Evolutionary conservation across 1,284 basidiomycete genomes (phyloP).

Genomic region (Cutaneotrichosporon sp.): DNA sequence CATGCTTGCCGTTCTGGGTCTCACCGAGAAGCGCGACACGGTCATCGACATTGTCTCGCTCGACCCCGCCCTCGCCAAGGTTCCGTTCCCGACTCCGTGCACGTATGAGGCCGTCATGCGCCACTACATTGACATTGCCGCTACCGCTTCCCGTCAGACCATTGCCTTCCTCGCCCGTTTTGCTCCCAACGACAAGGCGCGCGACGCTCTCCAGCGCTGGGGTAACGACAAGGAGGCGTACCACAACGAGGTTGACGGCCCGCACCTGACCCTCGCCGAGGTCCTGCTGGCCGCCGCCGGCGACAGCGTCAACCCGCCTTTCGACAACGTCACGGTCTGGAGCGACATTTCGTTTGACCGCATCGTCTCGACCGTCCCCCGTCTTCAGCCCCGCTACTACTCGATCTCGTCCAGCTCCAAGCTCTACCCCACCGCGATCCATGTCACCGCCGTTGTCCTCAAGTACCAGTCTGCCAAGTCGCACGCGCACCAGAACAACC

Average conservation of each 20-base stretch:
- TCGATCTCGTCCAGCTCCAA: slow-evolving; percentile 98
- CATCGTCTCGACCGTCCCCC: slow-evolving; percentile 84
- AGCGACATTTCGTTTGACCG: slow-evolving; percentile 83
- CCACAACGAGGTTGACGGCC: slow-evolving; percentile 64
- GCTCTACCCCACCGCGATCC: slow-evolving; percentile 77
- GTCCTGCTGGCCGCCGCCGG: slow-evolving; percentile 80
- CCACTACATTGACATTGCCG: slow-evolving; percentile 94
- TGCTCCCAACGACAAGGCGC: slow-evolving; percentile 74
- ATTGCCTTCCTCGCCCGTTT: slow-evolving; percentile 80
- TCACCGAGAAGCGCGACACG: slow-evolving; percentile 64
- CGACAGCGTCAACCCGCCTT: slow-evolving; percentile 58
- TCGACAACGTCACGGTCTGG: slow-evolving; percentile 70
- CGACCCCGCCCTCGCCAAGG: slow-evolving; percentile 95
- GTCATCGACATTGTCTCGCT: slow-evolving; percentile 90
- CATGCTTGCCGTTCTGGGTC: slow-evolving; percentile 76
- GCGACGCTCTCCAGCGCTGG: slow-evolving; percentile 66
- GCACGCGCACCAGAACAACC: slow-evolving; percentile 50
- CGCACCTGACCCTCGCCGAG: slow-evolving; percentile 84
- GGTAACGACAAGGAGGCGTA: slow-evolving; percentile 86
- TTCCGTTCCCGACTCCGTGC: slow-evolving; percentile 95
- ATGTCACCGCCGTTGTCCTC: slow-evolving; percentile 91
- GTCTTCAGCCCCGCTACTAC: slow-evolving; percentile 94
- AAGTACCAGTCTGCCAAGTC: slow-evolving; percentile 70
- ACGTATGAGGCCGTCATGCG: slow-evolving; percentile 91
- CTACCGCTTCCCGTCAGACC: slow-evolving; percentile 87